A percentile compares a stretch with the other conserved stretches of the same genome.
These are phyloP conservation scores for Phytophthora hybrid DNA, from an alignment of 352 stramenopile genomes.

Conservation along the genomic window DNA sequence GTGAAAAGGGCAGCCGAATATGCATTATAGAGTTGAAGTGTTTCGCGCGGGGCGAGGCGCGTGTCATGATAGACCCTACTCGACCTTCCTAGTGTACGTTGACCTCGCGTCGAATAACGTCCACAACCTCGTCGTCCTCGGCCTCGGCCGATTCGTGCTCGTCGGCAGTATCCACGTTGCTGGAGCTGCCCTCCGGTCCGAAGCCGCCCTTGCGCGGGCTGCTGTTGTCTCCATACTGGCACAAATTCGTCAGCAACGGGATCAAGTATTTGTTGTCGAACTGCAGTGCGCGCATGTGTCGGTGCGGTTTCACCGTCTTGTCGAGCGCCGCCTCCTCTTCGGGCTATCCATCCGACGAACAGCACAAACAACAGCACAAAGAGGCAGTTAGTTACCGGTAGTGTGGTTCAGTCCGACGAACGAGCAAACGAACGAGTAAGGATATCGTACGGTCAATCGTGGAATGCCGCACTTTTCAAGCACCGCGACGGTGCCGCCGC, in stretches of 20 bases:
- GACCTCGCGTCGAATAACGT: slow-evolving; percentile 74
- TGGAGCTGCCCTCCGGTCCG: slow-evolving; percentile 48
- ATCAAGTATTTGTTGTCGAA: slow-evolving; percentile 91
- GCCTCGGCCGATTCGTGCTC: slow-evolving; percentile 34
- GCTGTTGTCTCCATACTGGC: slow-evolving; percentile 51
- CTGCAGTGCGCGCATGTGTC: slow-evolving; percentile 83
- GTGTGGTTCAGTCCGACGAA: slow-evolving; percentile 6
- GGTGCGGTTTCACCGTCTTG: slow-evolving; percentile 81
- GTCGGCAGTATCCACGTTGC: slow-evolving; percentile 52
- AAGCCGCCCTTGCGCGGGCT: slow-evolving; percentile 46
- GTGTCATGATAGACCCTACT: background rate
- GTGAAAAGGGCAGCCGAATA: slow-evolving; percentile 5
- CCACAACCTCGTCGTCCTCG: slow-evolving; percentile 77
- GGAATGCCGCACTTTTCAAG: slow-evolving; percentile 90
- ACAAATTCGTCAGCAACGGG: slow-evolving; percentile 80
- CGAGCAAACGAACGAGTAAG: slow-evolving; percentile 1
- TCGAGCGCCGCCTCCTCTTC: slow-evolving; percentile 81
- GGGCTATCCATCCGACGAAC: slow-evolving; percentile 45
- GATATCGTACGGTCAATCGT: slow-evolving; percentile 63
- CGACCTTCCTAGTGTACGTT: slow-evolving; percentile 46
- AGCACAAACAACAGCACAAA: background rate
- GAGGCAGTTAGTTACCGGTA: slow-evolving; percentile 2
- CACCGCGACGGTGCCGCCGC: slow-evolving; percentile 89
- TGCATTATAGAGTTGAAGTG: slow-evolving; percentile 18
- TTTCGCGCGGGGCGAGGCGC: background rate